Percentiles rank a stretch among this genome's conserved stretches.
Conservation (phyloP, 1,284 basidiomycete species). For the Cystobasidiaceae sp. region DNA sequence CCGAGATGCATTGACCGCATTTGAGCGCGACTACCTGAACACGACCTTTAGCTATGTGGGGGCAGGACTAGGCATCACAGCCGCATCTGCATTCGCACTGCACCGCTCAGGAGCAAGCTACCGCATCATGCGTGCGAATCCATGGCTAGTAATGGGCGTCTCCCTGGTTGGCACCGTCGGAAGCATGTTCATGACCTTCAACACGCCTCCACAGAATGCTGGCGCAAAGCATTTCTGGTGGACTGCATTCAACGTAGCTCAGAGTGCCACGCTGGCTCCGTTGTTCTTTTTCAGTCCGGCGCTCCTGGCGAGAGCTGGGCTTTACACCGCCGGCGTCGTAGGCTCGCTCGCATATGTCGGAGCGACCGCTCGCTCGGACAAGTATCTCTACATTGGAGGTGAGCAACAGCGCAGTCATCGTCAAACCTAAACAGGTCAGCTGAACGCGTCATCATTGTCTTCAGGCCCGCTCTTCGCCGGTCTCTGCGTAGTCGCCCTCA, state of each 20-base stretch:
- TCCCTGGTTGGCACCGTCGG: slow-evolving; percentile 59
- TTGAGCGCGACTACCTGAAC: slow-evolving; percentile 68
- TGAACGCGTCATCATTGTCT: neutral
- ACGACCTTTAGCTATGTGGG: slow-evolving; percentile 80
- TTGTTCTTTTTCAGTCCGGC: slow-evolving; percentile 69
- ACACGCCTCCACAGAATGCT: slow-evolving; percentile 66
- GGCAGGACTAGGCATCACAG: slow-evolving; percentile 66
- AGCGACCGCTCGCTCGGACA: slow-evolving; percentile 79
- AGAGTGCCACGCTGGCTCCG: slow-evolving; percentile 75
- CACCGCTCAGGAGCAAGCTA: slow-evolving; percentile 69
- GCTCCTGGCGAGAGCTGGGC: slow-evolving; percentile 76
- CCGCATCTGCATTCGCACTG: slow-evolving; percentile 67
- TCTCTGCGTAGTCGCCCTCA: slow-evolving; percentile 78
- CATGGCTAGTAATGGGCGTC: slow-evolving; percentile 78
- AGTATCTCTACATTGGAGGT: slow-evolving; percentile 77
- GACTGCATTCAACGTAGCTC: slow-evolving; percentile 70
- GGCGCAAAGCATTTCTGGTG: slow-evolving; percentile 57
- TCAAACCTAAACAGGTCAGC: neutral
- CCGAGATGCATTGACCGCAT: slow-evolving; percentile 58
- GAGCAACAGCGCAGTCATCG: slow-evolving; percentile 52
- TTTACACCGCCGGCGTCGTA: slow-evolving; percentile 81
- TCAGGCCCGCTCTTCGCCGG: slow-evolving; percentile 56
- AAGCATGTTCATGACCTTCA: slow-evolving; percentile 61
- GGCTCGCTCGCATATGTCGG: slow-evolving; percentile 80
- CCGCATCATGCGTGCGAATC: slow-evolving; percentile 74